phyloP scores from a whole-genome alignment of 2,329 filamentous ascomycete genomes.

The Dothistroma pini region DNA sequence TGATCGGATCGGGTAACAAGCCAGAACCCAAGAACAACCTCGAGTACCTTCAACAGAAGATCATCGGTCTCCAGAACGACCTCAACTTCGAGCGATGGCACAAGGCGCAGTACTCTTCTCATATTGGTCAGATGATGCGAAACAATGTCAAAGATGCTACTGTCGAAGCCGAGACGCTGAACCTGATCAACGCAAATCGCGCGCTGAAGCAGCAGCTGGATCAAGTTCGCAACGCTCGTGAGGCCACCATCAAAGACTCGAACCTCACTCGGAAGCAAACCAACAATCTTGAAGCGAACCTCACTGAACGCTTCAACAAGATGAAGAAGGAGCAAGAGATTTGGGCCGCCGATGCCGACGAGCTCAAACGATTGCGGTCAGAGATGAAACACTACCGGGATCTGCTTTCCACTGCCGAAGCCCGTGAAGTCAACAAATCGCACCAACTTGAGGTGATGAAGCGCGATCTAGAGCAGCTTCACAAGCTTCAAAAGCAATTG shows the following conservation, averaged over 20 bases:
- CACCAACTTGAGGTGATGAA: slow-evolving; percentile 64
- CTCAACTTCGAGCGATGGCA: slow-evolving; percentile 79
- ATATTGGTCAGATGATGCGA: slow-evolving; percentile 73
- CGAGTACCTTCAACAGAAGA: slow-evolving; percentile 64
- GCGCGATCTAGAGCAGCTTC: slow-evolving; percentile 58
- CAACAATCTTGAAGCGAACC: slow-evolving; percentile 66
- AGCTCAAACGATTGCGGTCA: slow-evolving; percentile 51
- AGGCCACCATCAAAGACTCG: slow-evolving; percentile 33
- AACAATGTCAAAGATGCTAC: slow-evolving; percentile 73
- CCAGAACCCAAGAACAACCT: slow-evolving; percentile 36
- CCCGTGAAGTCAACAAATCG: slow-evolving; percentile 60
- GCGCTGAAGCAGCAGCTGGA: slow-evolving; percentile 65
- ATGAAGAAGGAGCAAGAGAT: slow-evolving; percentile 35
- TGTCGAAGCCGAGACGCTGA: slow-evolving; percentile 77
- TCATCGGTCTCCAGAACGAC: slow-evolving; percentile 74
- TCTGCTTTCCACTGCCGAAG: slow-evolving; percentile 62
- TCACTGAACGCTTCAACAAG: slow-evolving; percentile 31
- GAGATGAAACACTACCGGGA: slow-evolving; percentile 64
- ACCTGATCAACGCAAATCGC: slow-evolving; percentile 72
- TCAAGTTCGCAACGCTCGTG: slow-evolving; percentile 33
- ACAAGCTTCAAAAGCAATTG: slow-evolving; percentile 57
- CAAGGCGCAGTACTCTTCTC: slow-evolving; percentile 76
- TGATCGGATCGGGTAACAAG: slow-evolving; percentile 10
- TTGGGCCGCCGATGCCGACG: slow-evolving; percentile 53
- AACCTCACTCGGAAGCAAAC: slow-evolving; percentile 56